Evolutionary conservation across 192 early-diverging fungal species (phyloP).

Genomic region (Allomyces javanicus): DNA sequence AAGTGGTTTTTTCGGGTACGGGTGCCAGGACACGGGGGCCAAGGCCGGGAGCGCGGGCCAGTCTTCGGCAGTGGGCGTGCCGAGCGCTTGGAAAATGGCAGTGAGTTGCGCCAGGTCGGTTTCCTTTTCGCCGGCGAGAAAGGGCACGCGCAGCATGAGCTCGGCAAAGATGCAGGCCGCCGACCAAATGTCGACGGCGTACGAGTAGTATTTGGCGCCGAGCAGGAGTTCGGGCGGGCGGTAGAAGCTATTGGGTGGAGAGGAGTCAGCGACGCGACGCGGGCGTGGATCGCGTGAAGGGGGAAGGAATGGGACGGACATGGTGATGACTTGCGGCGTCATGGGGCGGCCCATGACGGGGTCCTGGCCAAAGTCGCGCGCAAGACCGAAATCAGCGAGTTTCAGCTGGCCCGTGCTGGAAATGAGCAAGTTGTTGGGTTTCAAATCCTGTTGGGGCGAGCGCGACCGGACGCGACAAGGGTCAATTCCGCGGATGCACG

Average conservation of each 20-base stretch:
- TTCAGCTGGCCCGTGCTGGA: slow-evolving; percentile 76
- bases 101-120: slow-evolving; percentile 55
- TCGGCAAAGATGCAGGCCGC: slow-evolving; percentile 98
- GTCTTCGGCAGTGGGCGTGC: slow-evolving; percentile 60
- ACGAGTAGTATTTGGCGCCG: slow-evolving; percentile 70
- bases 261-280: background rate
- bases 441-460: slow-evolving; percentile 41
- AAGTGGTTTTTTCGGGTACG: slow-evolving; percentile 51
- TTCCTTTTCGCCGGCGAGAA: slow-evolving; percentile 51
- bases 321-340: slow-evolving; percentile 86
- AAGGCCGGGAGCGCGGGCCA: slow-evolving; percentile 58
- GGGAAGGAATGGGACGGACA: slow-evolving; percentile 11
- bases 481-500: background rate
- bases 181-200: slow-evolving; percentile 87
- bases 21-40: slow-evolving; percentile 51
- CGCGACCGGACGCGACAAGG: no score
- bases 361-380: slow-evolving; percentile 75
- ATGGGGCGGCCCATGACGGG: slow-evolving; percentile 36
- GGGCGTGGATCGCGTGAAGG: no score
- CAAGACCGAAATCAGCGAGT: slow-evolving; percentile 95
- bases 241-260: slow-evolving; percentile 52
- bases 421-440: slow-evolving; percentile 69
- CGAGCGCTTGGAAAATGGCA: slow-evolving; percentile 56
- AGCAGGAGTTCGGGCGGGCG: slow-evolving; percentile 85
- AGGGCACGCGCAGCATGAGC: slow-evolving; percentile 76